These are phyloP conservation scores for Aspergillus jensenii DNA, from an alignment of 2,329 filamentous ascomycete species.

Conservation along the genomic window DNA sequence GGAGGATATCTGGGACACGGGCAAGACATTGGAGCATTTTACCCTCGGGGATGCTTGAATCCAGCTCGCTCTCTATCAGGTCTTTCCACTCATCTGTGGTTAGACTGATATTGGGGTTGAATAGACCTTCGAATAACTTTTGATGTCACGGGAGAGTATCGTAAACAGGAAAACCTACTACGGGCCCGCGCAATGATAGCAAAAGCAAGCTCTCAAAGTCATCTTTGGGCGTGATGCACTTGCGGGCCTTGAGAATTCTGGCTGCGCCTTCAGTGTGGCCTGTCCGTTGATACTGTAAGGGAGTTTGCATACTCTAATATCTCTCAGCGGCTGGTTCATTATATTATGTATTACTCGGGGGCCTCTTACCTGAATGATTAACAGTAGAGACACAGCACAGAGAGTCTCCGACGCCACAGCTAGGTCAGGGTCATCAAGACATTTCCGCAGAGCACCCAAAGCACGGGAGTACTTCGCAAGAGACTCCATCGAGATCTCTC, in stretches of 20 bases:
- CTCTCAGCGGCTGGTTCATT: background rate
- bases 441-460: constrained; percentile 26
- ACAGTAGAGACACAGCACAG: constrained; percentile 37
- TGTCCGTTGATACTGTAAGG: constrained; percentile 6
- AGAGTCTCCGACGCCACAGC: constrained; percentile 34
- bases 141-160: no score
- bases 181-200: constrained; percentile 33
- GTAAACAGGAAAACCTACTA: constrained; percentile 22
- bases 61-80: constrained; percentile 32
- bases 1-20: constrained; percentile 30
- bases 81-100: constrained; percentile 33
- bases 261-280: constrained; percentile 38
- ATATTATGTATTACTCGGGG: background rate
- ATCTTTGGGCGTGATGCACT: constrained; percentile 28
- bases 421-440: constrained; percentile 32
- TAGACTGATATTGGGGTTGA: constrained; percentile 34
- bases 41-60: constrained; percentile 27
- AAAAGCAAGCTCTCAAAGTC: constrained; percentile 37
- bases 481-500: background rate
- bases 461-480: constrained; percentile 34
- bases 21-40: constrained; percentile 32
- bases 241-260: constrained; percentile 36
- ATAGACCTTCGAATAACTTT: constrained; percentile 37
- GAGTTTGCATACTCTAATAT: background rate
- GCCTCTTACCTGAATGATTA: constrained; percentile 28